Base-by-base conservation (phyloP, 331 rosid genomes). In the Malus hybrid region DNA sequence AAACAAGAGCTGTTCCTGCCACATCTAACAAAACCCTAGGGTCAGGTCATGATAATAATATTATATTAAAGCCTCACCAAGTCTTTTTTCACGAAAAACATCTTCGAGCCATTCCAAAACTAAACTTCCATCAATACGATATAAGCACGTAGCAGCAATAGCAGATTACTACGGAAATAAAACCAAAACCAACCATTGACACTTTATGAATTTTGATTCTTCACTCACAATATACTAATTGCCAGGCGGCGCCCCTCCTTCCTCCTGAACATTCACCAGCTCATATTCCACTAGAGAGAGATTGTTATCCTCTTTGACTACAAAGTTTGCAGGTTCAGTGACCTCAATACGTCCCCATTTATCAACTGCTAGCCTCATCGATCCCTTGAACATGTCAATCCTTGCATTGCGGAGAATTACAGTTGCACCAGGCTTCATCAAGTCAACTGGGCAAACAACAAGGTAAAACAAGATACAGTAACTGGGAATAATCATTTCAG, bases 321-420 rank as follows among this genome's bases (percentile, higher is more conserved):
- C 78, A 53, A 86, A 89, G 12, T 79, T 10, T 22, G 86, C 88
- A 12, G 89, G 93, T 48, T 89, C 93, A 2, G 90, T 70, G 28
- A 82, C 82, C 79, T 89, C 91, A 52, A 86, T 66, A 20, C 90
- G 91, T 55, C 91, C 93, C 93, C 93, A 89, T 77, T 86, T 89
- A 79, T 84, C 91, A 32, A 89, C 89, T 29, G 89, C 89, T 61
- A 86, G 84, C 84, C 93, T 89, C 93, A 89, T 89, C 8, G 91
- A 86, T 28, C 93, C 90, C 82, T 89, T 89, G 67, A 89, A 89
- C 93, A 89, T 89, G 78, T 89, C 88, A 24, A 86, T 84, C 84
- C 80, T 89, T 24, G 90, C 93, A 62, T 89, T 89, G 32, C 91
- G 88, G 57, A 89, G 83, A 79, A 83, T 86, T 20, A 86, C 68